Percentiles rank a stretch among this genome's conserved stretches.
phyloP scores from a whole-genome alignment of 345 rosid species.

The Orychophragmus violaceus region DNA sequence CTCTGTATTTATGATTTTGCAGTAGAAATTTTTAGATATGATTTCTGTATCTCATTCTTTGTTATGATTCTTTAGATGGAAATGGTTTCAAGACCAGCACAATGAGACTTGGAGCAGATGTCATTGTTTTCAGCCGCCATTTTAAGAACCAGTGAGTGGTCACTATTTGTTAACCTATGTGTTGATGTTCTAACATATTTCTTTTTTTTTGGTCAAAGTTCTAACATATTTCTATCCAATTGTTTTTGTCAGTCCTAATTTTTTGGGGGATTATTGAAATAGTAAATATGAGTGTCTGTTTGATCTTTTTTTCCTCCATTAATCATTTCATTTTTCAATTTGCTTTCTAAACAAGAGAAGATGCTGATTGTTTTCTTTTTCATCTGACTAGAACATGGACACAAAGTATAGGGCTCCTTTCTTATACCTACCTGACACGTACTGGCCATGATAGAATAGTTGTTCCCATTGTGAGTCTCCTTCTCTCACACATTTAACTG shows the following conservation, averaged over 20 bases:
- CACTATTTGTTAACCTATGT: neutral
- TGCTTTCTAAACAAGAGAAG: neutral
- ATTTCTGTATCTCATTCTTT: conserved; percentile 12
- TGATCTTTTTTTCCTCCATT: neutral
- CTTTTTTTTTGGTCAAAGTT: too few relatives aligned
- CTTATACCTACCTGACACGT: conserved; percentile 71
- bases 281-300: neutral
- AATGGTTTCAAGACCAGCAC: conserved; percentile 98
- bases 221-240: neutral
- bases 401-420: conserved; percentile 84
- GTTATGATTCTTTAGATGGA: conserved; percentile 63
- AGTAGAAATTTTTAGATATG: neutral
- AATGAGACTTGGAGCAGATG: conserved; percentile 98
- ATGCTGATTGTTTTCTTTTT: conserved; percentile 15
- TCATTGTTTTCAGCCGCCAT: conserved; percentile 80
- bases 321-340: neutral
- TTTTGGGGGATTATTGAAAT: neutral
- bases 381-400: conserved; percentile 46
- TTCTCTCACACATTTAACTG: neutral
- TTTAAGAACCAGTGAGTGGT: conserved; percentile 50
- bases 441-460: conserved; percentile 80
- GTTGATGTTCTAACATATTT: neutral
- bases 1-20: conserved; percentile 1
- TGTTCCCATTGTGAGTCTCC: conserved; percentile 82
- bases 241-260: neutral